These are phyloP conservation scores for Candida pseudoglaebosa DNA, from an alignment of 805 yeast species.

Conservation along the genomic window DNA sequence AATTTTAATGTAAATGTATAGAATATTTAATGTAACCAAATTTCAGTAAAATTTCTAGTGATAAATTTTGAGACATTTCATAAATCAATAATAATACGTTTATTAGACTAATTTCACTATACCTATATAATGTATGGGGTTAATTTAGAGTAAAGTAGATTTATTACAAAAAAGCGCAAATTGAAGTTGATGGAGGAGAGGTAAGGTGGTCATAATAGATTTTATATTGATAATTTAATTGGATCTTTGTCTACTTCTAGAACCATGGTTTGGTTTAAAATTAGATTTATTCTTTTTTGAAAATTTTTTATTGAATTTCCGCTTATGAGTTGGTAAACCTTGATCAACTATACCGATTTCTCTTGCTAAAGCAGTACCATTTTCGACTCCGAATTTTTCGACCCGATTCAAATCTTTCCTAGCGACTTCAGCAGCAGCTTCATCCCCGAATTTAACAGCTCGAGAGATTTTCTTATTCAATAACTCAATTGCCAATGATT, in stretches of 20 bases:
- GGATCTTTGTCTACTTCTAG: slow-evolving; percentile 5
- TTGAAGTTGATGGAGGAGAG: too few species aligned
- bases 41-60: too few species aligned
- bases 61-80: too few species aligned
- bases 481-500: slow-evolving; percentile 61
- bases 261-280: slow-evolving; percentile 3
- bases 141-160: not conserved
- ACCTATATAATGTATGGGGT: not conserved
- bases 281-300: not conserved
- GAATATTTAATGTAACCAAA: too few species aligned
- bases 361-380: slow-evolving; percentile 59
- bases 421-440: slow-evolving; percentile 49
- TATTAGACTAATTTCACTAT: not conserved
- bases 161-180: not conserved
- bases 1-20: too few species aligned
- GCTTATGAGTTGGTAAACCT: slow-evolving; percentile 22
- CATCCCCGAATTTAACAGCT: slow-evolving; percentile 75
- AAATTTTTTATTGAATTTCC: slow-evolving; percentile 4
- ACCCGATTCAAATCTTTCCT: slow-evolving; percentile 65
- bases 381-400: slow-evolving; percentile 78
- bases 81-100: not conserved
- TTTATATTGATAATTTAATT: slow-evolving; percentile 2
- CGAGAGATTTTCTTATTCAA: slow-evolving; percentile 65
- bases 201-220: too few species aligned
- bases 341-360: slow-evolving; percentile 57